These are phyloP conservation scores for Aspergillus spinulosporus DNA, from an alignment of 2,329 filamentous ascomycete species.

Conservation along the genomic window DNA sequence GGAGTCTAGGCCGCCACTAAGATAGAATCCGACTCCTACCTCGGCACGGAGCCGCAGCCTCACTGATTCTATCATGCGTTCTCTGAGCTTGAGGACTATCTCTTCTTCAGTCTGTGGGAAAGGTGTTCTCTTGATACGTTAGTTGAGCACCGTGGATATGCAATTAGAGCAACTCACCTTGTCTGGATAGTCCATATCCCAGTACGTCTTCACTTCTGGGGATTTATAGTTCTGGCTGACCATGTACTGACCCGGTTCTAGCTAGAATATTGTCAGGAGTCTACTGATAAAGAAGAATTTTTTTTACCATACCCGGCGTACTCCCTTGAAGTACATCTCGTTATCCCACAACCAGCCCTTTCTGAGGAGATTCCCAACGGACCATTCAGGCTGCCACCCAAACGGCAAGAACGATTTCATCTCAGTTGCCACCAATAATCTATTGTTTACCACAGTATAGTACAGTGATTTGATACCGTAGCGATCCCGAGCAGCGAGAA, in stretches of 20 bases:
- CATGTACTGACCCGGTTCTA: slow-evolving; percentile 49
- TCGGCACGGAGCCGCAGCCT: slow-evolving; percentile 58
- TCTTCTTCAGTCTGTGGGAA: slow-evolving; percentile 53
- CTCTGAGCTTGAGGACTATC: slow-evolving; percentile 52
- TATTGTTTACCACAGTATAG: slow-evolving; percentile 46
- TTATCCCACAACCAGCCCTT: slow-evolving; percentile 48
- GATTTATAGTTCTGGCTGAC: slow-evolving; percentile 42
- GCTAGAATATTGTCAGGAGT: slow-evolving; percentile 24
- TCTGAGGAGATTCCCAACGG: slow-evolving; percentile 49
- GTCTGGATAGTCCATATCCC: slow-evolving; percentile 55
- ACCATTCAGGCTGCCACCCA: slow-evolving; percentile 56
- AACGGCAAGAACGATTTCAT: slow-evolving; percentile 55
- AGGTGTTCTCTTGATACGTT: slow-evolving; percentile 24
- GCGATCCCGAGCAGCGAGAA: slow-evolving; percentile 55
- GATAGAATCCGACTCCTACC: slow-evolving; percentile 58
- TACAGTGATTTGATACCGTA: slow-evolving; percentile 61
- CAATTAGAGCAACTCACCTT: slow-evolving; percentile 44
- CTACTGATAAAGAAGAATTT: neutral
- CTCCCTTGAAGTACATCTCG: slow-evolving; percentile 53
- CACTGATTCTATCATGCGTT: slow-evolving; percentile 54
- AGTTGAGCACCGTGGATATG: neutral
- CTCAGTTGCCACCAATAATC: slow-evolving; percentile 54
- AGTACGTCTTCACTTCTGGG: slow-evolving; percentile 50
- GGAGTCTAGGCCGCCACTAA: slow-evolving; percentile 60
- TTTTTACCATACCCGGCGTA: slow-evolving; percentile 40